phyloP scores from a whole-genome alignment of 345 rosid genomes.

The Hibiscus trionum region DNA sequence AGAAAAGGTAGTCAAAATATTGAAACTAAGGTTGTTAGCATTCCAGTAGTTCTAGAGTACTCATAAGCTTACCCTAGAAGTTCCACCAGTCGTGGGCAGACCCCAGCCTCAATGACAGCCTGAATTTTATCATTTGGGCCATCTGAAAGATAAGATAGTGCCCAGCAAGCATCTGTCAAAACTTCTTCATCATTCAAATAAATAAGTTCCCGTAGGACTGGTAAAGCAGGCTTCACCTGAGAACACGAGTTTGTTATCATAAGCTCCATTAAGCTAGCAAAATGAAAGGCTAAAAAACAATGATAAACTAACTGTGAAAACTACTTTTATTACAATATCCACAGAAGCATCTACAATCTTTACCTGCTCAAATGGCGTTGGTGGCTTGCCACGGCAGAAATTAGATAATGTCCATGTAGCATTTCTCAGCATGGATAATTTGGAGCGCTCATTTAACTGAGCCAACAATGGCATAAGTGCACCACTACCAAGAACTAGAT shows the following conservation, averaged over 20 bases:
- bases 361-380: slow-evolving; percentile 67
- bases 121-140: slow-evolving; percentile 89
- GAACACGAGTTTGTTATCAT: slow-evolving; percentile 5
- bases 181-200: slow-evolving; percentile 76
- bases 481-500: slow-evolving; percentile 58
- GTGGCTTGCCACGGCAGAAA: slow-evolving; percentile 74
- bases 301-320: neutral
- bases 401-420: slow-evolving; percentile 76
- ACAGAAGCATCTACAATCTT: slow-evolving; percentile 6
- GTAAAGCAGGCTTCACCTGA: slow-evolving; percentile 78
- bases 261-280: neutral
- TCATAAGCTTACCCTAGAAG: slow-evolving; percentile 53
- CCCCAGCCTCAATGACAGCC: slow-evolving; percentile 75
- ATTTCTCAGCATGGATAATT: slow-evolving; percentile 68
- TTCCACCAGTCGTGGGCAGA: slow-evolving; percentile 74
- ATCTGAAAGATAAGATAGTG: slow-evolving; percentile 63
- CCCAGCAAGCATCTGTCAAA: slow-evolving; percentile 90
- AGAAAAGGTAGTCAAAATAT: neutral
- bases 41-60: neutral
- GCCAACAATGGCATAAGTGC: slow-evolving; percentile 58
- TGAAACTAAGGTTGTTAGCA: neutral
- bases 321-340: neutral
- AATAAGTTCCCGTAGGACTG: slow-evolving; percentile 65
- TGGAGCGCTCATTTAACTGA: slow-evolving; percentile 56
- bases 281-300: neutral